Conservation (phyloP, 2,329 filamentous ascomycete species). For the Bipolaris bicolor region DNA sequence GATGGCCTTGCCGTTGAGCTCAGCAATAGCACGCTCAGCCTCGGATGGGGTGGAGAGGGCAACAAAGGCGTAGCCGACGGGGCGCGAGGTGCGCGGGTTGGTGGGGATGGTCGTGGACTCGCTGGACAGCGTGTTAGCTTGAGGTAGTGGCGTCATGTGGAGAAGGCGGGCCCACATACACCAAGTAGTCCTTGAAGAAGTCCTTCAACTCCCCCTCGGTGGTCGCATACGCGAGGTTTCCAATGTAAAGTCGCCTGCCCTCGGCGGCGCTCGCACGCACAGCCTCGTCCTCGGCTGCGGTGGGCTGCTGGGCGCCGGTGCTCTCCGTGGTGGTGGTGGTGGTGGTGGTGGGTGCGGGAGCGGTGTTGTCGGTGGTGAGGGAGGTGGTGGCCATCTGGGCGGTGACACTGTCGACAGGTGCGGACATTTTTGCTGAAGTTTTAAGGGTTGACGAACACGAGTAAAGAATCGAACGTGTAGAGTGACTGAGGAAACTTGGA, state of each 20-base stretch:
- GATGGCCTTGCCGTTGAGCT: conserved; percentile 94
- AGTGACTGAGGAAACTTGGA: conserved; percentile 51
- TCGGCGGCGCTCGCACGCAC: conserved; percentile 97
- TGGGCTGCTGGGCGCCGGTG: conserved; percentile 65
- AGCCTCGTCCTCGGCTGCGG: conserved; percentile 81
- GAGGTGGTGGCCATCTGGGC: conserved; percentile 70
- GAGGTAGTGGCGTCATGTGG: conserved; percentile 22
- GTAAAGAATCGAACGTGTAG: conserved; percentile 40
- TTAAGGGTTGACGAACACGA: conserved; percentile 63
- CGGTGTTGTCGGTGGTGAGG: conserved; percentile 58
- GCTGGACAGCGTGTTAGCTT: conserved; percentile 59
- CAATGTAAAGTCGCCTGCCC: conserved; percentile 99
- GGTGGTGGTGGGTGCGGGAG: conserved; percentile 13
- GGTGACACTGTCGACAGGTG: conserved; percentile 78
- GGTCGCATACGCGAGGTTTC: conserved; percentile 99
- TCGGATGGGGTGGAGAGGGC: conserved; percentile 93
- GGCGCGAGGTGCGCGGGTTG: conserved; percentile 98
- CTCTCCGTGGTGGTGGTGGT: conserved; percentile 53
- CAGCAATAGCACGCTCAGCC: conserved; percentile 91
- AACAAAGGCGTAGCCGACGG: conserved; percentile 98
- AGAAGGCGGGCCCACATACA: conserved; percentile 70
- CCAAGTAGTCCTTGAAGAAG: conserved; percentile 99
- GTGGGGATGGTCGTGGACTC: conserved; percentile 99
- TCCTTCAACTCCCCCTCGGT: conserved; percentile 99
- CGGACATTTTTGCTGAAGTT: conserved; percentile 78